Conservation (phyloP, 768 basidiomycete genomes). For the Exidia glandulosa region DNA sequence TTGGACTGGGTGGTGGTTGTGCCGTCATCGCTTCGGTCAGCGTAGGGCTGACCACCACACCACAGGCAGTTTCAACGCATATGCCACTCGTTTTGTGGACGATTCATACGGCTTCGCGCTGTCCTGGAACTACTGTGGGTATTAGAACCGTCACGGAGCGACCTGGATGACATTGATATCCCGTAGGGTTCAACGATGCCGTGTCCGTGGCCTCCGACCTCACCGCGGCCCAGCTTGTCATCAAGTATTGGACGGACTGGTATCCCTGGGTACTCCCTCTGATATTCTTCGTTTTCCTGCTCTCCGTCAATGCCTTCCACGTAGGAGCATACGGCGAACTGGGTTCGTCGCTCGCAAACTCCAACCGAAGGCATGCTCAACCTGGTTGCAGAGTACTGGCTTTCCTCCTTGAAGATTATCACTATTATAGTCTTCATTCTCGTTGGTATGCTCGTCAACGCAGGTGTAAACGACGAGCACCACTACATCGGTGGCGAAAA, state of each 20-base stretch:
- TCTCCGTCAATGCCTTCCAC: slow-evolving; percentile 56
- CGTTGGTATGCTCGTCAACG: slow-evolving; percentile 68
- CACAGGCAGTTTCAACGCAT: slow-evolving; percentile 75
- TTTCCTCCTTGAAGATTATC: slow-evolving; percentile 69
- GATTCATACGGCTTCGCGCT: slow-evolving; percentile 81
- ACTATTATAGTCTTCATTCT: slow-evolving; percentile 75
- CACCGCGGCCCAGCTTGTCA: slow-evolving; percentile 73
- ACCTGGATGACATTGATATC: too few species aligned
- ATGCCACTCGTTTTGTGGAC: slow-evolving; percentile 78
- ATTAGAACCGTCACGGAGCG: slow-evolving; percentile 2
- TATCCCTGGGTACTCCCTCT: slow-evolving; percentile 66
- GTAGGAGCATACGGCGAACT: slow-evolving; percentile 77
- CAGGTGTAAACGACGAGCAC: slow-evolving; percentile 59
- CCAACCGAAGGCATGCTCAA: neutral
- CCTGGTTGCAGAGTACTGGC: slow-evolving; percentile 59
- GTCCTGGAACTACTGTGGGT: slow-evolving; percentile 67
- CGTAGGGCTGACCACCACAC: neutral
- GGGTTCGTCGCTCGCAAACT: slow-evolving; percentile 29
- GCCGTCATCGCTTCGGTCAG: neutral
- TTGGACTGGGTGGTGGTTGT: too few species aligned
- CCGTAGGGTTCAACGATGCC: slow-evolving; percentile 65
- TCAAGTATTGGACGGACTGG: slow-evolving; percentile 60
- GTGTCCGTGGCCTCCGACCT: slow-evolving; percentile 79
- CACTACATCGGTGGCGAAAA: slow-evolving; percentile 58
- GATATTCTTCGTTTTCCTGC: slow-evolving; percentile 64